Evolutionary conservation across 306 rosid species (phyloP).

Genomic region (Acacia confusa): DNA sequence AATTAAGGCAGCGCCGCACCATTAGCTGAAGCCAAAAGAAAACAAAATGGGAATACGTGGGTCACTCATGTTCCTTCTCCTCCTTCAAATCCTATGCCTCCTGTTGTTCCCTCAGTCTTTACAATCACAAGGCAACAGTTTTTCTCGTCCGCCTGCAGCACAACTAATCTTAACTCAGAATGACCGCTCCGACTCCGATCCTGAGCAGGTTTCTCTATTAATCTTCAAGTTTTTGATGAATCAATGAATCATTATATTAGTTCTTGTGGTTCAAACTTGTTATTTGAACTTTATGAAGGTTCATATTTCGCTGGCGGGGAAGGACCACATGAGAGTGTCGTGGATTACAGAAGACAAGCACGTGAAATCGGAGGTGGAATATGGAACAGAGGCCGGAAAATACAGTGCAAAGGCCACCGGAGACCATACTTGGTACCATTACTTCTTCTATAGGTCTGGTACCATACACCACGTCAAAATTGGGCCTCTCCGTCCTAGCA

Average conservation of each 20-base stretch:
- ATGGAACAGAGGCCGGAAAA: constrained; percentile 39
- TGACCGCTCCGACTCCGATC: constrained; percentile 35
- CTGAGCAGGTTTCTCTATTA: constrained; percentile 48
- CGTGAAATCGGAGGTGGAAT: constrained; percentile 37
- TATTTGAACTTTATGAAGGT: constrained; percentile 39
- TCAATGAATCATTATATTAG: background rate
- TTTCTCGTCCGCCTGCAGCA: constrained; percentile 43
- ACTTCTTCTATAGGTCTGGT: constrained; percentile 41
- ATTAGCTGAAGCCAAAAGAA: background rate
- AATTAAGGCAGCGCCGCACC: background rate
- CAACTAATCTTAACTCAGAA: constrained; percentile 38
- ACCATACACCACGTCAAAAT: constrained; percentile 38
- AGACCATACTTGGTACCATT: constrained; percentile 23
- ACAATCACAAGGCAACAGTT: constrained; percentile 25
- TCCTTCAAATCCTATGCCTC: constrained; percentile 32
- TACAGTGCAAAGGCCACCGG: constrained; percentile 30
- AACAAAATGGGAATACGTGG: constrained; percentile 3
- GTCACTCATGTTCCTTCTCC: constrained; percentile 19
- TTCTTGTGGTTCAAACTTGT: background rate
- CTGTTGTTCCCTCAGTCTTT: constrained; percentile 34
- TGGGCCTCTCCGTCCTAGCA: constrained; percentile 39
- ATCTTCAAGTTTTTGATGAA: background rate
- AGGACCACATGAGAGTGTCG: constrained; percentile 62
- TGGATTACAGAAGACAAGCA: constrained; percentile 60
- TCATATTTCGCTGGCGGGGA: constrained; percentile 71